A percentile compares a stretch with the other conserved stretches of the same genome.
These are phyloP conservation scores for Tetracladium marchalianum DNA, from an alignment of 495 filamentous ascomycete species.

Conservation along the genomic window DNA sequence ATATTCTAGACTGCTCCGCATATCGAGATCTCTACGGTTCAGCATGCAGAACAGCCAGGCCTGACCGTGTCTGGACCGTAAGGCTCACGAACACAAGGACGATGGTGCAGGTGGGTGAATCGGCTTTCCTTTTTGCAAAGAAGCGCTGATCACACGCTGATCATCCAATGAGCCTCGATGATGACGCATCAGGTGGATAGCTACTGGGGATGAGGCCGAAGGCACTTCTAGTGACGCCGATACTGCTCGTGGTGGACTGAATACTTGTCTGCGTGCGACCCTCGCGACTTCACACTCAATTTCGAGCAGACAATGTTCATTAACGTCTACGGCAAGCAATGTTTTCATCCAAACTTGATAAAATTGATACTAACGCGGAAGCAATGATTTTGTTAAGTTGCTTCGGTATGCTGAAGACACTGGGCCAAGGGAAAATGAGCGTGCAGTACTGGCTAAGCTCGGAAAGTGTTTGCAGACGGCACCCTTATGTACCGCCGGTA, in stretches of 20 bases:
- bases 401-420: too few relatives aligned
- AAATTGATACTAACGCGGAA: too few relatives aligned
- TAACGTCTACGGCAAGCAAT: neutral
- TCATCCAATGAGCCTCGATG: conserved; percentile 11
- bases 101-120: conserved; percentile 8
- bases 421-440: too few relatives aligned
- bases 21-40: neutral
- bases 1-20: neutral
- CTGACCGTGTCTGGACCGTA: neutral
- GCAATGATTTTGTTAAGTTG: too few relatives aligned
- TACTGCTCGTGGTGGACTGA: conserved; percentile 4
- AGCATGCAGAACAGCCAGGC: neutral
- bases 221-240: conserved; percentile 9
- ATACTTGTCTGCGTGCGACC: conserved; percentile 4
- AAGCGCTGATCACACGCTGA: conserved; percentile 11
- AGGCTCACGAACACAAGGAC: conserved; percentile 2
- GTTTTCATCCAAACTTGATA: too few relatives aligned
- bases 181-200: conserved; percentile 4
- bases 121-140: conserved; percentile 2
- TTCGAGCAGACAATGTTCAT: neutral
- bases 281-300: conserved; percentile 8
- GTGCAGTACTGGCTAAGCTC: too few relatives aligned
- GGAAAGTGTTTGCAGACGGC: too few relatives aligned
- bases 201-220: conserved; percentile 4
- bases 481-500: too few relatives aligned